Conservation (phyloP, 2,329 filamentous ascomycete genomes). For the Cladobotryum mycophilum region DNA sequence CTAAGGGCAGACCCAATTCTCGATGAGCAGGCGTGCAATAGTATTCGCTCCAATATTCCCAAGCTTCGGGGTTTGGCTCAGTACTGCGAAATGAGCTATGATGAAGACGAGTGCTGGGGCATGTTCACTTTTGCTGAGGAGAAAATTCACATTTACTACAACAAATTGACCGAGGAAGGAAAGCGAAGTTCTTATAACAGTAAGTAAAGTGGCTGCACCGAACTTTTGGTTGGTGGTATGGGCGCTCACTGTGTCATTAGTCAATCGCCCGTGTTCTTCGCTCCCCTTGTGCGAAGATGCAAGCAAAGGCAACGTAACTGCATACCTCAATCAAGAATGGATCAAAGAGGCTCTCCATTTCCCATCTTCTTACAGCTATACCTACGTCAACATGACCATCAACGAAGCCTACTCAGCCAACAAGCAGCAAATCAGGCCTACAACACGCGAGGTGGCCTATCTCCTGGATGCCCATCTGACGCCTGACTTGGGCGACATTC, state of each 20-base stretch:
- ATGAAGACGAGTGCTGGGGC: constrained; percentile 67
- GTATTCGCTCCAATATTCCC: constrained; percentile 34
- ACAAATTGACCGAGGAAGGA: constrained; percentile 29
- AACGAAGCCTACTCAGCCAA: constrained; percentile 48
- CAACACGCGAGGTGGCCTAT: constrained; percentile 9
- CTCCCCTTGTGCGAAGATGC: constrained; percentile 9
- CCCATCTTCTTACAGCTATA: constrained; percentile 68
- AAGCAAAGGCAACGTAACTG: constrained; percentile 17
- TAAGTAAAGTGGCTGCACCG: constrained; percentile 14
- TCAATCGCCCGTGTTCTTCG: constrained; percentile 8
- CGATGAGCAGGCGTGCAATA: constrained; percentile 15
- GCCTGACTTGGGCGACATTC: constrained; percentile 13
- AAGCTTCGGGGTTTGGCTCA: constrained; percentile 35
- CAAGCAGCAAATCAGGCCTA: constrained; percentile 7
- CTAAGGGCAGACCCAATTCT: constrained; percentile 10
- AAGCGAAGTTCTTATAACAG: constrained; percentile 40
- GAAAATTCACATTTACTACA: constrained; percentile 34
- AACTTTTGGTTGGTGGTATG: not conserved
- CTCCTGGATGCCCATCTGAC: constrained; percentile 14
- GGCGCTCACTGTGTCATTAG: not conserved
- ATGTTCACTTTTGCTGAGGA: constrained; percentile 29
- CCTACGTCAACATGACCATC: constrained; percentile 89
- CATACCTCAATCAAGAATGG: constrained; percentile 18
- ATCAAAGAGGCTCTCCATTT: constrained; percentile 17
- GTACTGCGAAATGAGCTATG: constrained; percentile 80